phyloP scores from a whole-genome alignment of 2,329 filamentous ascomycete species.

The Macroventuria anomochaeta region DNA sequence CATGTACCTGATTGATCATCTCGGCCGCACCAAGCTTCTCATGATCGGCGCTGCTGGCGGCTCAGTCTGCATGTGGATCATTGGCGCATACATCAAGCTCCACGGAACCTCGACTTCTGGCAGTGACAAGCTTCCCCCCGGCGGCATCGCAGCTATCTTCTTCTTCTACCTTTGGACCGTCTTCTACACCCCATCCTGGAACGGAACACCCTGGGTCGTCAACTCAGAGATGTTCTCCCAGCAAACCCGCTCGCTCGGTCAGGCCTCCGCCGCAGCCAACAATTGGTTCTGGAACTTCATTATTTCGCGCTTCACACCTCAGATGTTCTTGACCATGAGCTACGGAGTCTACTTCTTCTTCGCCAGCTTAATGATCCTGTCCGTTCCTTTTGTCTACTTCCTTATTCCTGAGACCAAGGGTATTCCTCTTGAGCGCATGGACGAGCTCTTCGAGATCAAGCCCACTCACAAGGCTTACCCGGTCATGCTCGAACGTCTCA shows the following conservation, averaged over 20 bases:
- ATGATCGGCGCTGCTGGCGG: slow-evolving; percentile 69
- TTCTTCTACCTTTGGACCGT: slow-evolving; percentile 79
- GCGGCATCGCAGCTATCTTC: slow-evolving; percentile 68
- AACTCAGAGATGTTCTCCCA: slow-evolving; percentile 77
- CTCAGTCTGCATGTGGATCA: slow-evolving; percentile 70
- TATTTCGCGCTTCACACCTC: slow-evolving; percentile 69
- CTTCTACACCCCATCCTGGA: slow-evolving; percentile 74
- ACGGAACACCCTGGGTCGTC: slow-evolving; percentile 77
- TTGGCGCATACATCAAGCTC: slow-evolving; percentile 66
- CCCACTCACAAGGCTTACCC: slow-evolving; percentile 50
- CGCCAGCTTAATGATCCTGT: slow-evolving; percentile 55
- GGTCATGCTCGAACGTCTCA: slow-evolving; percentile 48
- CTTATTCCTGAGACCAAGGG: slow-evolving; percentile 53
- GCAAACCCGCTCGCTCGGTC: slow-evolving; percentile 68
- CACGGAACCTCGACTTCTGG: slow-evolving; percentile 48
- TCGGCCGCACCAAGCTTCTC: slow-evolving; percentile 68
- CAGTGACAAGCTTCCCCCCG: slow-evolving; percentile 47
- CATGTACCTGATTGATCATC: slow-evolving; percentile 70
- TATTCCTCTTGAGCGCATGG: slow-evolving; percentile 56
- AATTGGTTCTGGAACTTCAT: slow-evolving; percentile 77
- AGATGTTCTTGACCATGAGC: slow-evolving; percentile 62
- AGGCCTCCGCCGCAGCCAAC: slow-evolving; percentile 73
- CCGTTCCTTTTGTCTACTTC: slow-evolving; percentile 56
- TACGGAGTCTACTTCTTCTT: slow-evolving; percentile 57
- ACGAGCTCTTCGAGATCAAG: slow-evolving; percentile 54